Evolutionary conservation across 1,284 basidiomycete genomes (phyloP).

Genomic region (Ustilago loliicola): DNA sequence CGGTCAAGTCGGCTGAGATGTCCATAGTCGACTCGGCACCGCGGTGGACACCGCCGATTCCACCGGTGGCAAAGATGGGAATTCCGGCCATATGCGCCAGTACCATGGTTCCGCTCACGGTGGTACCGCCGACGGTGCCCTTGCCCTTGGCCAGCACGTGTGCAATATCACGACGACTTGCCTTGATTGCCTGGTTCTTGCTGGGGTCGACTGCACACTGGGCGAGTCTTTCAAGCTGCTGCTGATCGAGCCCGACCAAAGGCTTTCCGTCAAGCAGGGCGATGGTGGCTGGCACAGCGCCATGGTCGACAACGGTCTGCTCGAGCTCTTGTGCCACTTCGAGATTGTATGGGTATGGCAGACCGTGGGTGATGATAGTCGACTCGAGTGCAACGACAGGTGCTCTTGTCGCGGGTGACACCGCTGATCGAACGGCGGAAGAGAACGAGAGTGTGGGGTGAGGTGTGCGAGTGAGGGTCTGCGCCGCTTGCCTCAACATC

Average conservation of each 20-base stretch:
- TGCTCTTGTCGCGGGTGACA: slow-evolving; percentile 20
- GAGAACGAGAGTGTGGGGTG: slow-evolving; percentile 37
- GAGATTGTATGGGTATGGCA: slow-evolving; percentile 78
- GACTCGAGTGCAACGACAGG: slow-evolving; percentile 77
- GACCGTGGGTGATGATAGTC: slow-evolving; percentile 88
- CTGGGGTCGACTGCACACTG: slow-evolving; percentile 69
- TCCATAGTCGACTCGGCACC: slow-evolving; percentile 92
- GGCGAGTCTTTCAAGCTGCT: slow-evolving; percentile 81
- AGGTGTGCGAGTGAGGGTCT: slow-evolving; percentile 27
- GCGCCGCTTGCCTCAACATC: slow-evolving; percentile 40
- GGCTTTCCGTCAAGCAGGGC: slow-evolving; percentile 85
- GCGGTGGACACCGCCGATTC: slow-evolving; percentile 88
- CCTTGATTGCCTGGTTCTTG: slow-evolving; percentile 75
- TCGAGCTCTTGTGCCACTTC: slow-evolving; percentile 82
- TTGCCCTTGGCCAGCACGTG: slow-evolving; percentile 78
- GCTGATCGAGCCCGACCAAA: slow-evolving; percentile 82
- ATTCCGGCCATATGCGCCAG: slow-evolving; percentile 68
- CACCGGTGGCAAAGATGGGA: slow-evolving; percentile 71
- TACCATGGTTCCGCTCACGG: slow-evolving; percentile 82
- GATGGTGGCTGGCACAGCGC: slow-evolving; percentile 89
- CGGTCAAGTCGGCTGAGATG: slow-evolving; percentile 73
- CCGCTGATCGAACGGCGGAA: slow-evolving; percentile 25
- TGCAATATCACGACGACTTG: slow-evolving; percentile 89
- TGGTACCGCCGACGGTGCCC: slow-evolving; percentile 83
- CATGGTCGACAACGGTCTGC: slow-evolving; percentile 80